Evolutionary conservation across 179 eudicot genomes (phyloP), one percentile per base, ranked within the genome.

Genomic region (Heliamphora pulchella): DNA sequence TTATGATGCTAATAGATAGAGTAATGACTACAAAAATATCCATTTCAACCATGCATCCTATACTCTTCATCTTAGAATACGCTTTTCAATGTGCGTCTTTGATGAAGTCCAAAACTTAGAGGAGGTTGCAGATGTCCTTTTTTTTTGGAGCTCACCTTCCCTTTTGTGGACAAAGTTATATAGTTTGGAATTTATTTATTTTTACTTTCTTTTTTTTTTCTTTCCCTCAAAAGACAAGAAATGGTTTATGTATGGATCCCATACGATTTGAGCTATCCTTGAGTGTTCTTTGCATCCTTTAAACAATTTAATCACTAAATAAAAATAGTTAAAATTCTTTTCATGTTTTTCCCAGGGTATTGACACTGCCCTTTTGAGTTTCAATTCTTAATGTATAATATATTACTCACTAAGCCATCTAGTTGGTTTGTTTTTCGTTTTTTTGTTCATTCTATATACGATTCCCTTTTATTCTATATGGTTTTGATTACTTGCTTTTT

Each of bases 401-500:
- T 78, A 10, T 70, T 58, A 13, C 48, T 4, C 5, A 20, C 51
- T 69, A 31, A 22, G 46, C 18, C n/a, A 3, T 46, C 44, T 53
- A 15, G 22, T 6, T 77, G 7, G 44, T 8, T 18, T 64, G 22
- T 71, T 55, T 4, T 80, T 22, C 11, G 53, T 46, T n/a, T 53
- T 71, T 72, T n/a, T 2, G 31, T 8, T 47, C 14, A 31, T 31
- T 31, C 31, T 31, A 31, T 31, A 31, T 31, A 31, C 31, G 31
- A 13, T 39, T 78, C 50, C 11, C 51, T 71, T 22, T 17, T 58
- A 41, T 50, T 73, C 63, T 55, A 47, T 53, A 11, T 57, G 73
- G 11, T 72, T 71, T 64, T 75, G 47, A 44, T 62, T 79, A 54
- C 67, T 78, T 20, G 76, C 15, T 54, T 54, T 71, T 79, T 82